Percentiles rank a stretch among this genome's conserved stretches.
These are phyloP conservation scores for Astraeus odoratus DNA, from an alignment of 768 basidiomycete genomes.

Conservation along the genomic window DNA sequence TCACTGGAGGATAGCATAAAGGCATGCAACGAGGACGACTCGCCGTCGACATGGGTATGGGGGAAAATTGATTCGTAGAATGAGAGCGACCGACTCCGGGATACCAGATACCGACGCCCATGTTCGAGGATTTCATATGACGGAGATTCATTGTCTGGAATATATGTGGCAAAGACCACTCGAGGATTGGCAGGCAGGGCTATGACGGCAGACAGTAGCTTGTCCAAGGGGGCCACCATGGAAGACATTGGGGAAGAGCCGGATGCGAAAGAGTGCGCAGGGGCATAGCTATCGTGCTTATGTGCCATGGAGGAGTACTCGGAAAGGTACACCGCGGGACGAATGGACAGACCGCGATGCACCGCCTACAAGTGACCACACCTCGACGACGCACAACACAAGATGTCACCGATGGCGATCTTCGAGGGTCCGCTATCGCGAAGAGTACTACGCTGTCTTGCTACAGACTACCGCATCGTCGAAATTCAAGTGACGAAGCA, in stretches of 20 bases:
- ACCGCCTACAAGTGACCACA: too few species aligned
- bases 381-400: too few species aligned
- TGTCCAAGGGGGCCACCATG: constrained; percentile 30
- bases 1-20: constrained; percentile 43
- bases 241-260: constrained; percentile 19
- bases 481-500: too few species aligned
- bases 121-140: constrained; percentile 43
- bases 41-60: constrained; percentile 40
- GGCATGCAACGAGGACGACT: constrained; percentile 46
- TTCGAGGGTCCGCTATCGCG: neutral
- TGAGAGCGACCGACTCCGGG: constrained; percentile 29
- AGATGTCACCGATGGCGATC: too few species aligned
- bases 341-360: too few species aligned
- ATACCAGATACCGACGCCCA: constrained; percentile 45
- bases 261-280: constrained; percentile 9
- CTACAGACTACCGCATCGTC: too few species aligned
- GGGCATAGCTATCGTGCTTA: constrained; percentile 16
- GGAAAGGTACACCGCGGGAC: too few species aligned
- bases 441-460: too few species aligned
- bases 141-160: constrained; percentile 21
- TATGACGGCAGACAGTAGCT: constrained; percentile 42
- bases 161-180: constrained; percentile 42
- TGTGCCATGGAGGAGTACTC: constrained; percentile 21
- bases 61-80: constrained; percentile 47
- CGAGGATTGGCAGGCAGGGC: constrained; percentile 35